Conservation (phyloP, 2,329 filamentous ascomycete species). For the Ascochyta viciae-villosae region DNA sequence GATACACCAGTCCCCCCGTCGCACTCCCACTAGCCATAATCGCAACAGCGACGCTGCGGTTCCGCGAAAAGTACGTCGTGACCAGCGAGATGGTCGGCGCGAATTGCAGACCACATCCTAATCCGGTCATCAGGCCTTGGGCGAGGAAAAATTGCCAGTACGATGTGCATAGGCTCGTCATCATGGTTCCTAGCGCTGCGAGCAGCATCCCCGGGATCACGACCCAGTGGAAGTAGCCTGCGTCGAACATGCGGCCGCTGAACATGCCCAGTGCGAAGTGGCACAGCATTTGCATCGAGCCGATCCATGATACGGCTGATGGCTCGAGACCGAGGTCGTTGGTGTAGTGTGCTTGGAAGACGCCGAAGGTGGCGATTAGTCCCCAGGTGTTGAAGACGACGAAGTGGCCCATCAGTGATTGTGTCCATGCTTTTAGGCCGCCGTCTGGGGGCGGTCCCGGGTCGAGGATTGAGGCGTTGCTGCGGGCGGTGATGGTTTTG, state of each 20-base stretch:
- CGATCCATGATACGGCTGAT: constrained; percentile 61
- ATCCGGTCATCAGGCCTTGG: constrained; percentile 44
- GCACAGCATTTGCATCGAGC: constrained; percentile 59
- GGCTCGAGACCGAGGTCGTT: constrained; percentile 34
- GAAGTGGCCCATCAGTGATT: constrained; percentile 47
- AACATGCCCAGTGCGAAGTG: constrained; percentile 61
- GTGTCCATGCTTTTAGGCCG: constrained; percentile 48
- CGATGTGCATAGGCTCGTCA: constrained; percentile 57
- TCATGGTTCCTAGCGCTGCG: constrained; percentile 59
- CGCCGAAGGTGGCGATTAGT: constrained; percentile 46
- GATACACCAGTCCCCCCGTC: constrained; percentile 70
- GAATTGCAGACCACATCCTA: constrained; percentile 47
- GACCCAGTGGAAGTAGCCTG: constrained; percentile 57
- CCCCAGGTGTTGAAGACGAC: constrained; percentile 49
- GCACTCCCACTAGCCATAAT: constrained; percentile 66
- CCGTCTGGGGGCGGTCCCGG: constrained; percentile 49
- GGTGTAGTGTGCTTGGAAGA: constrained; percentile 49
- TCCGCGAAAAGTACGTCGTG: constrained; percentile 65
- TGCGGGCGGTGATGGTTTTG: constrained; percentile 39
- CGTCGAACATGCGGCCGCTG: constrained; percentile 60
- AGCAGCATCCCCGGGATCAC: constrained; percentile 53
- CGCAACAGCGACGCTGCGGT: constrained; percentile 66
- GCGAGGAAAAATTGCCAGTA: constrained; percentile 58
- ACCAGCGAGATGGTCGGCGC: constrained; percentile 41
- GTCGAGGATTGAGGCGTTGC: constrained; percentile 43